Base-by-base conservation (phyloP, 2,329 filamentous ascomycete species). In the Biscogniauxia sp. region DNA sequence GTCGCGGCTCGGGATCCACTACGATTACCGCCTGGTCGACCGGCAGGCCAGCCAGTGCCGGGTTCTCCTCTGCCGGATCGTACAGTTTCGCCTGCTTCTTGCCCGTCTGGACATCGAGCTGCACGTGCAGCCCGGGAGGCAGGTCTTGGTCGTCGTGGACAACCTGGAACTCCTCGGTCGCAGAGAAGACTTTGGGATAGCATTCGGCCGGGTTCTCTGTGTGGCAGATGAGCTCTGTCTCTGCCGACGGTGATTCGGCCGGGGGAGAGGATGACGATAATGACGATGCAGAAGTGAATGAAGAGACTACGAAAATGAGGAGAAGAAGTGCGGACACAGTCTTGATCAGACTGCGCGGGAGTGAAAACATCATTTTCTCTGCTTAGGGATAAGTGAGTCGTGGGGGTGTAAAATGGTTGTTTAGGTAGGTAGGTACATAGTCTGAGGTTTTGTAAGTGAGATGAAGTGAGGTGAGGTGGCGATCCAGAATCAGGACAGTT, bases 41-140 rank as follows among this genome's bases (percentile, higher is more conserved):
- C 1, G 82, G 79, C 2, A 85, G 69, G n/a, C 81, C 82, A 37
- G 81, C 78, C 0, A 84, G 74, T 0, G 76, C 76, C 17, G 79
- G 71, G 55, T 79, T 75, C 19, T 73, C 70, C 64, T 88, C 84
- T 13, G 77, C 77, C 0, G 84, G 84, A 19, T 87, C 79, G 72
- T 90, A 85, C 63, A 90, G 78, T 69, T 88, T 88, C 65, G 88
- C 88, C 71, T 89, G 86, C 66, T 85, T 88, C 65, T 80, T 68
- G 20, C 88, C 88, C 0, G 86, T 87, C 66, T 80, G 80, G 53
- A 91, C 79, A 69, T 91, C 84, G 58, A 91, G 74, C 49, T 87
- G 83, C 56, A 90, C 81, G 70, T 91, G 88, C 4, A 91, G 80
- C 5, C 88, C 88, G 0, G 79, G 75, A 1, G 88, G 88, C 3